Base-by-base conservation (phyloP, 345 rosid genomes). In the Diplotaxis tenuifolia region DNA sequence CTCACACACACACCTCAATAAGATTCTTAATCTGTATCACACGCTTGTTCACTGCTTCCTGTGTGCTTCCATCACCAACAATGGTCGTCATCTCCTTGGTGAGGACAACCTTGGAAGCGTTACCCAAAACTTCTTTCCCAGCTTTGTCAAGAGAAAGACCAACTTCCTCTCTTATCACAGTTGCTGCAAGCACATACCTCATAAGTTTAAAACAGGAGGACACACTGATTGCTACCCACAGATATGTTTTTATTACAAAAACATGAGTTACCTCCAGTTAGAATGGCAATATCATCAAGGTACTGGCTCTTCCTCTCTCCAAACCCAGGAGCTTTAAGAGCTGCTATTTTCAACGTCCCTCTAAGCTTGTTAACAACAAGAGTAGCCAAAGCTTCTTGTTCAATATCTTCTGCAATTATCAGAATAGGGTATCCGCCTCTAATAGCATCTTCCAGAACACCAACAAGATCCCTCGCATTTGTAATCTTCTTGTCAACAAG, bases 351-450 rank as follows among this genome's bases (percentile, higher is more conserved):
- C 79, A 93, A 57, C 61, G 97, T 71, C n/a, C 97, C 98, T 80
- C 97, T 86, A 62, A 91, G 91, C 74, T 88, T 94, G 84, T 89
- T 94, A 56, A 91, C 96, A 63, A 91, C 97, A 78, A 93, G 93
- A 75, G 98, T 93, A 7, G 98, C 99, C 58, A 91, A 76, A n/a
- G 98, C 97, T 77, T 94, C 98, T 63, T 95, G 99, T 67, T 95
- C 97, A 63, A 95, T 95, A 71, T 95, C 97, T 81, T 95, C 99
- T 3, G 97, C 97, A 38, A 95, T 72, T 3, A 92, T 83, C 65
- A 95, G 7, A 62, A 92, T 78, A 0, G 96, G 96, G 68, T 88
- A 82, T 65, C 84, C 90, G 27, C 89, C 78, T 81, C 86, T 87
- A 73, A 94, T 94, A 18, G 97, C 97, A 15, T 94, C 96, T 84